Evolutionary conservation across 768 basidiomycete genomes (phyloP).

Genomic region (Russula vinacea): DNA sequence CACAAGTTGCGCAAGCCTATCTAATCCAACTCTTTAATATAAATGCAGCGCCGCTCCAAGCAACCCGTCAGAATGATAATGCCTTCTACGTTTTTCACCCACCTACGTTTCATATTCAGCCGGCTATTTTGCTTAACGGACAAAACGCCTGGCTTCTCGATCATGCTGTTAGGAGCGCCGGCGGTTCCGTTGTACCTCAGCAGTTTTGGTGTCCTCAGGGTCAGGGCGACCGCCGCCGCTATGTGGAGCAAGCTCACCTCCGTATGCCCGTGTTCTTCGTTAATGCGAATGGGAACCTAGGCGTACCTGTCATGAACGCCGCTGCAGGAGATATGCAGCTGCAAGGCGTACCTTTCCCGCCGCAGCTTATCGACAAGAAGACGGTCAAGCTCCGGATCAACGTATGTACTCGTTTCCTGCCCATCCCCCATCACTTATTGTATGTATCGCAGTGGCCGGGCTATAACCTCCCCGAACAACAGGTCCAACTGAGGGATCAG

Average conservation of each 20-base stretch:
- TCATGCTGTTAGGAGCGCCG: conserved; percentile 3
- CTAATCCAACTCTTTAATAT: conserved; percentile 11
- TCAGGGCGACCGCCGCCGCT: conserved; percentile 23
- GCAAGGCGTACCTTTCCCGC: background rate
- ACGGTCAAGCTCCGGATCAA: conserved; percentile 18
- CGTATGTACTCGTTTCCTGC: conserved; percentile 10
- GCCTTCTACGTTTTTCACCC: conserved; percentile 5
- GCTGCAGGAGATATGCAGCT: conserved; percentile 18
- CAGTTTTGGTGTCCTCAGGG: conserved; percentile 20
- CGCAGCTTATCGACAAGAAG: conserved; percentile 15
- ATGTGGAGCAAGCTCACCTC: conserved; percentile 20
- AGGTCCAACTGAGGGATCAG: conserved; percentile 18
- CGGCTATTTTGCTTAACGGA: background rate
- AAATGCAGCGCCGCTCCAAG: background rate
- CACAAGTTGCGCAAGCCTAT: conserved; percentile 8
- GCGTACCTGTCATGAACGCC: conserved; percentile 19
- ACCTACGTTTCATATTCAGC: background rate
- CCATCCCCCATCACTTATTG: background rate
- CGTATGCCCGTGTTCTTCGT: conserved; percentile 23
- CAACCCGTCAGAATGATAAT: background rate
- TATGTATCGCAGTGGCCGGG: conserved; percentile 17
- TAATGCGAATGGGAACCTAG: conserved; percentile 7
- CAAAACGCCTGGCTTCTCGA: conserved; percentile 19
- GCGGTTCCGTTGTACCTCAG: conserved; percentile 25
- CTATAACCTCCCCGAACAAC: conserved; percentile 12